Conservation (phyloP, 768 basidiomycete genomes). For the Tylopilus sp. region DNA sequence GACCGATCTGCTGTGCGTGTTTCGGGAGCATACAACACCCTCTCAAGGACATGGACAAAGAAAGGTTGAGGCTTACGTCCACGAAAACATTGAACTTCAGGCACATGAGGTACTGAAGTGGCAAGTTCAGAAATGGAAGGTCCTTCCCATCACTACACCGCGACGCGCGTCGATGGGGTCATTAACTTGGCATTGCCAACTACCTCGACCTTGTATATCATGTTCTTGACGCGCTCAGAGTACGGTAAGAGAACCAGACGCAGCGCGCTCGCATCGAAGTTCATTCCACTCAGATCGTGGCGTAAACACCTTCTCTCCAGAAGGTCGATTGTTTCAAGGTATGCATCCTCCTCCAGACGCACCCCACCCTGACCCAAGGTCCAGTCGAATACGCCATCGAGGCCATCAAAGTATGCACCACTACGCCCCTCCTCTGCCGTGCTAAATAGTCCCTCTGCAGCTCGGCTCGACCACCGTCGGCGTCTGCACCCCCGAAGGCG, state of each 20-base stretch:
- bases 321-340: constrained; percentile 99
- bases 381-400: constrained; percentile 99
- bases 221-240: constrained; percentile 96
- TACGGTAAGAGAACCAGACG: constrained; percentile 53
- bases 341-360: constrained; percentile 13
- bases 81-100: too few relatives aligned
- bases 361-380: constrained; percentile 12
- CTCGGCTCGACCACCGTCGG: constrained; percentile 98
- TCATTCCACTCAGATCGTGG: constrained; percentile 66
- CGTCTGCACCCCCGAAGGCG: constrained; percentile 85
- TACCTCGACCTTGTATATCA: constrained; percentile 32
- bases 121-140: constrained; percentile 20
- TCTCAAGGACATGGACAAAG: too few relatives aligned
- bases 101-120: too few relatives aligned
- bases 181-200: neutral
- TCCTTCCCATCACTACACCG: constrained; percentile 26
- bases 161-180: constrained; percentile 37
- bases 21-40: too few relatives aligned
- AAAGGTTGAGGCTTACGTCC: too few relatives aligned
- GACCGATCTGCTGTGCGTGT: too few relatives aligned
- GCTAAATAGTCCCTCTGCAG: constrained; percentile 38
- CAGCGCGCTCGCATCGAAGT: neutral
- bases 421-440: neutral
- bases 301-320: constrained; percentile 98
- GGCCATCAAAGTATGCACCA: constrained; percentile 83